These are phyloP conservation scores for Rickenella mellea DNA, from an alignment of 768 basidiomycete species.

Conservation along the genomic window DNA sequence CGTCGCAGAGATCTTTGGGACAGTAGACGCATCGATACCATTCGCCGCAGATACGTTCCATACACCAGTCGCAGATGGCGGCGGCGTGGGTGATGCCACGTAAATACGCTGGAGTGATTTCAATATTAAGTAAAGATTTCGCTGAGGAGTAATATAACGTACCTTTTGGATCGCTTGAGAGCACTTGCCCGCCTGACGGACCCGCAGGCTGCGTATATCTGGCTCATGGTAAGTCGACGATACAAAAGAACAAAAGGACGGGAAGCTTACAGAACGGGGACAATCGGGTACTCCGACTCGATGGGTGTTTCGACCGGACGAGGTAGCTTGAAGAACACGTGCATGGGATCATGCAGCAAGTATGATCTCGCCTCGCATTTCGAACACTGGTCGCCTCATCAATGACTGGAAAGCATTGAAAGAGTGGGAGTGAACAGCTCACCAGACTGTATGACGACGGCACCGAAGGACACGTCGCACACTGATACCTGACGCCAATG, in stretches of 20 bases:
- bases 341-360: slow-evolving; percentile 70
- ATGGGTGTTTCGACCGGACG: slow-evolving; percentile 64
- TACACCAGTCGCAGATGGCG: slow-evolving; percentile 82
- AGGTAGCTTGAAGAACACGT: slow-evolving; percentile 82
- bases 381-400: slow-evolving; percentile 46
- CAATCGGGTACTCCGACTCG: slow-evolving; percentile 43
- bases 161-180: slow-evolving; percentile 48
- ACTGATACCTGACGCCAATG: slow-evolving; percentile 77
- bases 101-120: slow-evolving; percentile 46
- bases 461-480: slow-evolving; percentile 77
- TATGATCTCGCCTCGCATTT: slow-evolving; percentile 76
- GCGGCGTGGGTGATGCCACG: slow-evolving; percentile 45
- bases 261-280: slow-evolving; percentile 58
- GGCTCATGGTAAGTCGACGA: background rate
- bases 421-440: slow-evolving; percentile 13
- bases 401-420: slow-evolving; percentile 2
- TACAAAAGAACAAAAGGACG: slow-evolving; percentile 5
- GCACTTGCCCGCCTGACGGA: slow-evolving; percentile 29
- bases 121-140: background rate
- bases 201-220: slow-evolving; percentile 64
- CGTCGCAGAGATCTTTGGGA: slow-evolving; percentile 75
- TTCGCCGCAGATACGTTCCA: slow-evolving; percentile 70
- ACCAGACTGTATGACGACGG: slow-evolving; percentile 71
- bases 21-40: slow-evolving; percentile 93
- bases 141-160: slow-evolving; percentile 5